phyloP scores from a whole-genome alignment of 2,329 filamentous ascomycete species.

The Arthrobotrys pseudoclavata region DNA sequence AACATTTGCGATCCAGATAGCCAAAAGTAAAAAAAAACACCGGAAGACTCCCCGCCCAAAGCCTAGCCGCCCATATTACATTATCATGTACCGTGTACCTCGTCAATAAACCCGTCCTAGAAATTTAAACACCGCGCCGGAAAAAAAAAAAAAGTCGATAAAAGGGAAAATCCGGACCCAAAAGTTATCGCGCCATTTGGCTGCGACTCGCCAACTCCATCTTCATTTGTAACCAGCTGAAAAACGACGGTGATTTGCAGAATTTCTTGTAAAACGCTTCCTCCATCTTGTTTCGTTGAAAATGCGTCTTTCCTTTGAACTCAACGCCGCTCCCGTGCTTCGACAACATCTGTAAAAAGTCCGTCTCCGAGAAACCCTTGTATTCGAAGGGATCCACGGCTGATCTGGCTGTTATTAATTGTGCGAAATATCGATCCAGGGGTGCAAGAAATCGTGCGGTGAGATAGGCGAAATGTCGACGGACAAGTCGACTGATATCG shows the following conservation, averaged over 20 bases:
- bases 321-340: conserved; percentile 63
- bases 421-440: conserved; percentile 63
- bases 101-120: conserved; percentile 1
- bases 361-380: conserved; percentile 63
- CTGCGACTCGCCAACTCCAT: conserved; percentile 60
- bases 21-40: conserved; percentile 1
- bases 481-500: conserved; percentile 61
- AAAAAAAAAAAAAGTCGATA: conserved; percentile 9
- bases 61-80: conserved; percentile 21
- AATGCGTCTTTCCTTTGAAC: conserved; percentile 64
- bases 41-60: conserved; percentile 33
- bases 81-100: conserved; percentile 13
- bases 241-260: conserved; percentile 63
- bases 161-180: conserved; percentile 9
- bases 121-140: conserved; percentile 10
- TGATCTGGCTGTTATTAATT: conserved; percentile 59
- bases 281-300: conserved; percentile 61
- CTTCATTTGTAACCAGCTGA: conserved; percentile 64
- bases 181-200: conserved; percentile 48
- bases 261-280: conserved; percentile 64
- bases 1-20: conserved; percentile 3
- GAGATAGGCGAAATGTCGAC: conserved; percentile 63
- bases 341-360: conserved; percentile 62
- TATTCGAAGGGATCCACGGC: conserved; percentile 62
- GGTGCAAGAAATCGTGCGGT: conserved; percentile 63